A percentile compares a stretch with the other conserved stretches of the same genome.
phyloP scores from a whole-genome alignment of 257 asterid genomes.

The Paulownia fortunei region DNA sequence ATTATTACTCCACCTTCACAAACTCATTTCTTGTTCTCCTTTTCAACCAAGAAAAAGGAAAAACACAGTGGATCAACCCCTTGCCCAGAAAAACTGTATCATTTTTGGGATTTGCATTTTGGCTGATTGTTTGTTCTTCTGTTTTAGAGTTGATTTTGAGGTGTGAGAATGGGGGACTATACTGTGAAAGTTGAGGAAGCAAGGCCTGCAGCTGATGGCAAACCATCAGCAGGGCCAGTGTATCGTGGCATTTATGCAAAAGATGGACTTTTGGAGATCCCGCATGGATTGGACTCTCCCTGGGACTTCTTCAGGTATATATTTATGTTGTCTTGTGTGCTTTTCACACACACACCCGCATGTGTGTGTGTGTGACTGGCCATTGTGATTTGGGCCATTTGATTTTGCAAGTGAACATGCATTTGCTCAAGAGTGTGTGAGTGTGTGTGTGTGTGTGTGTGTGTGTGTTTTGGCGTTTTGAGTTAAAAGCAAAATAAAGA shows the following conservation, averaged over 20 bases:
- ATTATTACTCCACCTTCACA: too few species aligned
- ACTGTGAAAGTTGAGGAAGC: slow-evolving; percentile 72
- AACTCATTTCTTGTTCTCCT: too few species aligned
- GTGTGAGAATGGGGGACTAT: slow-evolving; percentile 49
- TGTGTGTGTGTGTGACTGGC: background rate
- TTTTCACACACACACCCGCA: background rate
- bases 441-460: too few species aligned
- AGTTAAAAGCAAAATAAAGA: too few species aligned
- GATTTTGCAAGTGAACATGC: background rate
- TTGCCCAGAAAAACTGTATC: too few species aligned
- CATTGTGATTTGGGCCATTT: background rate
- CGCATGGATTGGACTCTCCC: slow-evolving; percentile 56
- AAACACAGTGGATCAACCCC: too few species aligned
- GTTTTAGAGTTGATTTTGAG: too few species aligned
- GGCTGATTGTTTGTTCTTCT: too few species aligned
- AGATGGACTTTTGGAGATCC: slow-evolving; percentile 66
- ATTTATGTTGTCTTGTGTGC: background rate
- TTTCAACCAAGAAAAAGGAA: too few species aligned
- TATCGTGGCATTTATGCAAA: slow-evolving; percentile 72
- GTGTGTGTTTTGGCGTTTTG: too few species aligned
- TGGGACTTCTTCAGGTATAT: slow-evolving; percentile 85
- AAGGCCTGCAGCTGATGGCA: slow-evolving; percentile 45
- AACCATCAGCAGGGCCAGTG: slow-evolving; percentile 78
- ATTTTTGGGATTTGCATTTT: too few species aligned
- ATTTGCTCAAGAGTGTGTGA: too few species aligned